Evolutionary conservation across 2,329 filamentous ascomycete species (phyloP).

Genomic region (Penicillium rolfsii): DNA sequence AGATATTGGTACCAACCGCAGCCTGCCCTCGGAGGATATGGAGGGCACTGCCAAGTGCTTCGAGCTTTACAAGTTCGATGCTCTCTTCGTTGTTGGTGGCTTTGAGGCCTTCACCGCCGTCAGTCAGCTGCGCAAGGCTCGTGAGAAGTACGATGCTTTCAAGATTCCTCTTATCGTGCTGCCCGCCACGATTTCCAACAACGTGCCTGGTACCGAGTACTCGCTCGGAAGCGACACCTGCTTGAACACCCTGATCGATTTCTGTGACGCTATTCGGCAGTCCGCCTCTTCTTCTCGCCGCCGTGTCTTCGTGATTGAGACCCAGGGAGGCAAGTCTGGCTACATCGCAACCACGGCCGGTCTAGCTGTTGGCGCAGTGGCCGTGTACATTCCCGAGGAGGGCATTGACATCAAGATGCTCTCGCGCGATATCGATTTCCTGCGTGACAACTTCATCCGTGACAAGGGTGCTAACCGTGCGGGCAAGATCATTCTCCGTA

Average conservation of each 20-base stretch:
- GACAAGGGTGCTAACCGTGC: constrained; percentile 88
- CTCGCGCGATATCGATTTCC: constrained; percentile 82
- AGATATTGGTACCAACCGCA: constrained; percentile 96
- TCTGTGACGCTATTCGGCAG: constrained; percentile 97
- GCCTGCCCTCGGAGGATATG: constrained; percentile 85
- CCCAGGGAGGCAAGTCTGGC: constrained; percentile 90
- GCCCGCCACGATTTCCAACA: constrained; percentile 98
- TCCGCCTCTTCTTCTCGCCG: constrained; percentile 91
- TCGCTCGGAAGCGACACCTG: constrained; percentile 96
- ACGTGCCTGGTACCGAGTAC: constrained; percentile 96
- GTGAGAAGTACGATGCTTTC: constrained; percentile 77
- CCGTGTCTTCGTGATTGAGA: constrained; percentile 96
- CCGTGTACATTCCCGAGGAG: constrained; percentile 96
- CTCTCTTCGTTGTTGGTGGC: constrained; percentile 87
- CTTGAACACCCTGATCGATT: constrained; percentile 89
- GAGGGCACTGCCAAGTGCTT: constrained; percentile 81
- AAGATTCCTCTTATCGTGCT: constrained; percentile 90
- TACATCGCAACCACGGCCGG: constrained; percentile 92
- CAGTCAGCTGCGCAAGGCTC: constrained; percentile 80
- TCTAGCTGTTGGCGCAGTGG: constrained; percentile 85
- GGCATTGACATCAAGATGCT: constrained; percentile 94
- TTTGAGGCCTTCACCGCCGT: constrained; percentile 96
- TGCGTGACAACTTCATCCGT: constrained; percentile 80
- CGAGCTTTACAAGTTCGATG: constrained; percentile 84
- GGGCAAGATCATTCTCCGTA: constrained; percentile 93